These are phyloP conservation scores for Sordaria brevicollis DNA, from an alignment of 495 filamentous ascomycete species.

Conservation along the genomic window DNA sequence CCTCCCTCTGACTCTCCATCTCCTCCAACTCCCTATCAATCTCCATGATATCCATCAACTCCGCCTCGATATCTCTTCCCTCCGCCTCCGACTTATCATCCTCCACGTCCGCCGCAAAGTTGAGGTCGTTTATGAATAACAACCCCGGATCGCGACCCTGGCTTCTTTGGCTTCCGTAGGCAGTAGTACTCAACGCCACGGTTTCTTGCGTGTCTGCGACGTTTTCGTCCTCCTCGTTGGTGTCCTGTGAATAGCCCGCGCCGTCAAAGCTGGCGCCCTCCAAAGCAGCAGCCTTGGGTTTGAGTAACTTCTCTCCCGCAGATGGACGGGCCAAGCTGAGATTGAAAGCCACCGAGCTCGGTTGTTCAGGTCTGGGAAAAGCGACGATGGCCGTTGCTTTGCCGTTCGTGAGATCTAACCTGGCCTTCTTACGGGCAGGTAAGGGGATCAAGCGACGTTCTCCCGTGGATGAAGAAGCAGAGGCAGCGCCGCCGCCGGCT, in stretches of 20 bases:
- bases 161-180: not conserved
- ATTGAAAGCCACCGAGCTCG: constrained; percentile 33
- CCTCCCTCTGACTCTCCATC: constrained; percentile 32
- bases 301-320: constrained; percentile 4
- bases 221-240: not conserved
- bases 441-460: constrained; percentile 12
- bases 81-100: constrained; percentile 35
- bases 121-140: constrained; percentile 32
- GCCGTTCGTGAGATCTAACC: constrained; percentile 1
- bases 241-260: not conserved
- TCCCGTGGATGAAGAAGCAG: constrained; percentile 26
- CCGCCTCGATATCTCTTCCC: constrained; percentile 38
- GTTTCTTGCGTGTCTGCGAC: not conserved
- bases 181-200: not conserved
- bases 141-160: constrained; percentile 18
- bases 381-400: constrained; percentile 30
- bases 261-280: not conserved
- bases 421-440: constrained; percentile 22
- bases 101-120: constrained; percentile 28
- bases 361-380: constrained; percentile 29
- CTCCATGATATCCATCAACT: constrained; percentile 45
- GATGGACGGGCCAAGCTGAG: constrained; percentile 24
- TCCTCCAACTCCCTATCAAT: constrained; percentile 43
- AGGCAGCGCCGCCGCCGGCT: no score
- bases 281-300: not conserved